Conservation (phyloP, 441 rosid species). For the Adansonia grandidieri region DNA sequence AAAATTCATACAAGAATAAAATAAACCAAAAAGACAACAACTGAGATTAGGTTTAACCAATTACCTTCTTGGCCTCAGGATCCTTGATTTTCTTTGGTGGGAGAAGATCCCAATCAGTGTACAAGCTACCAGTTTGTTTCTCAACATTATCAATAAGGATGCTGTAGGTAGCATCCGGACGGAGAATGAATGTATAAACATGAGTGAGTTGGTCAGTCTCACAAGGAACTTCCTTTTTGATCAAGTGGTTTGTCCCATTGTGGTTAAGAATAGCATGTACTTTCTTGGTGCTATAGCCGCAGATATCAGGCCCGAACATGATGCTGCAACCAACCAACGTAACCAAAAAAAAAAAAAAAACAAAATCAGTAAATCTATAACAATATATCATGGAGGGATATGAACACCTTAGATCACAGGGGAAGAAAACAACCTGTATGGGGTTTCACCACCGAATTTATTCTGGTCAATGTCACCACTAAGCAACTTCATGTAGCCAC, state of each 20-base stretch:
- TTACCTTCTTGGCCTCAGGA: conserved; percentile 88
- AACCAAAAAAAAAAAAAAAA: neutral
- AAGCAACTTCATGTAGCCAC: conserved; percentile 96
- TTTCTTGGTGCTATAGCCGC: conserved; percentile 94
- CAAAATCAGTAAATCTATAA: neutral
- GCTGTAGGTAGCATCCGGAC: conserved; percentile 89
- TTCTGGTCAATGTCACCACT: conserved; percentile 81
- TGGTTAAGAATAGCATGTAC: conserved; percentile 90
- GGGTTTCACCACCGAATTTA: conserved; percentile 89
- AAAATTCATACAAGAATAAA: neutral
- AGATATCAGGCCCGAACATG: conserved; percentile 98
- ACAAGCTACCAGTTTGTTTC: conserved; percentile 89
- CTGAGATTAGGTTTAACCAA: neutral
- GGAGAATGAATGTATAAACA: conserved; percentile 83
- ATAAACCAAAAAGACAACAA: neutral
- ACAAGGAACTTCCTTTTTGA: conserved; percentile 97
- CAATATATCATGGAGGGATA: neutral
- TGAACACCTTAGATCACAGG: neutral
- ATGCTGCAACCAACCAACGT: conserved; percentile 55
- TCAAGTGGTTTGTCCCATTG: conserved; percentile 77
- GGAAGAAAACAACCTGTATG: conserved; percentile 62
- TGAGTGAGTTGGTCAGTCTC: conserved; percentile 98
- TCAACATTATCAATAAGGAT: conserved; percentile 89
- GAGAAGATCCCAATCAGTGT: conserved; percentile 91
- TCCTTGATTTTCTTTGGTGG: conserved; percentile 88